Evolutionary conservation across 1,139 yeast species (phyloP).

Genomic region (Meyerozyma smithsonii): DNA sequence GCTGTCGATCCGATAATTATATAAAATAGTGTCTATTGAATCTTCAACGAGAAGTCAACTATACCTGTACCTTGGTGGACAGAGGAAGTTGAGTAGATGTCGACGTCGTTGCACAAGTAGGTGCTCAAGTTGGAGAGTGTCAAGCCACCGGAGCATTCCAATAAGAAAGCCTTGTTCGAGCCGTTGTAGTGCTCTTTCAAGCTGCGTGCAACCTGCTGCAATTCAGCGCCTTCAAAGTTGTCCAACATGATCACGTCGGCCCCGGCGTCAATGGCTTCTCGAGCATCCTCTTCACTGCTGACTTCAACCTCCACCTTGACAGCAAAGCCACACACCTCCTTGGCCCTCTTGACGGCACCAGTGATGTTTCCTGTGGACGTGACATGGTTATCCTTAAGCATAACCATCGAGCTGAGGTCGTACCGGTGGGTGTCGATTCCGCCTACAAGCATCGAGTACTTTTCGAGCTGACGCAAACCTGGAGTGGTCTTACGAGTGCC

Average conservation of each 20-base stretch:
- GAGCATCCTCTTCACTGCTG: conserved; percentile 75
- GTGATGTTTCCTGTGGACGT: conserved; percentile 92
- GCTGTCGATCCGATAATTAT: conserved; percentile 32
- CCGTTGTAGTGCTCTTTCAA: conserved; percentile 58
- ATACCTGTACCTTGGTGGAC: conserved; percentile 86
- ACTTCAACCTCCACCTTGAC: conserved; percentile 92
- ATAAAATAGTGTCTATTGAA: conserved; percentile 18
- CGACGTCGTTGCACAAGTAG: conserved; percentile 75
- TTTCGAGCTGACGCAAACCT: conserved; percentile 81
- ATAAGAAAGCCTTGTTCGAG: conserved; percentile 47
- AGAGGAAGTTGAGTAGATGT: conserved; percentile 87
- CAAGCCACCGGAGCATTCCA: conserved; percentile 92
- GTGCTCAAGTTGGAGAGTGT: conserved; percentile 60
- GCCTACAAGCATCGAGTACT: conserved; percentile 92
- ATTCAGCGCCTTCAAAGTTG: conserved; percentile 67
- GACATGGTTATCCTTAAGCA: conserved; percentile 92
- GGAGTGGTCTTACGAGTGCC: conserved; percentile 99
- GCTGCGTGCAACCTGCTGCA: conserved; percentile 60
- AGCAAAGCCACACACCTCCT: conserved; percentile 81
- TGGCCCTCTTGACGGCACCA: conserved; percentile 71
- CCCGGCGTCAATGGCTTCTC: conserved; percentile 90
- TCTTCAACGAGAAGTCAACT: conserved; percentile 80
- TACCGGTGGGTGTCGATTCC: conserved; percentile 93
- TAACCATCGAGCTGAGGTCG: conserved; percentile 90
- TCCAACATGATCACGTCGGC: conserved; percentile 96